Evolutionary conservation across 148 eudicot genomes (phyloP).

Genomic region (Vaccinium corymbosum): DNA sequence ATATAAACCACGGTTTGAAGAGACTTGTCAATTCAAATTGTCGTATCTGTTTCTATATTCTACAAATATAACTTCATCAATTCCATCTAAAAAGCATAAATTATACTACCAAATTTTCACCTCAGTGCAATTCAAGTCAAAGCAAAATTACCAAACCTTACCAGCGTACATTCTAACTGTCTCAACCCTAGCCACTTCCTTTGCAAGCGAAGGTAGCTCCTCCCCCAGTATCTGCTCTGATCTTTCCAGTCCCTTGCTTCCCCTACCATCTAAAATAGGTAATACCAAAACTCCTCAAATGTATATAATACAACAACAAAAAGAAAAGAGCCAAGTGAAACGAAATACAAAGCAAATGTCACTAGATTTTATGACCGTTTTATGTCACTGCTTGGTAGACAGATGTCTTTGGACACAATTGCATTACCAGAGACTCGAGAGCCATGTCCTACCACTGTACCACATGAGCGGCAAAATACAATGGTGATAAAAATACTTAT

Average conservation of each 20-base stretch:
- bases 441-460: background rate
- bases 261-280: constrained; percentile 34
- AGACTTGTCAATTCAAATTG: background rate
- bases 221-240: constrained; percentile 52
- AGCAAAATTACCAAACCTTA: constrained; percentile 25
- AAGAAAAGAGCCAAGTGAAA: background rate
- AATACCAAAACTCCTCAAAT: constrained; percentile 8
- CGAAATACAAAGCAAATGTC: background rate
- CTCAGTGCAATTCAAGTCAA: constrained; percentile 4
- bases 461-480: background rate
- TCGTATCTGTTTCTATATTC: background rate
- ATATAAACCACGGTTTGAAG: background rate
- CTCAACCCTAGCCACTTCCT: constrained; percentile 93
- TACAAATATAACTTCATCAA: background rate
- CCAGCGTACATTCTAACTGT: constrained; percentile 81
- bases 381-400: background rate
- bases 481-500: background rate
- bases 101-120: background rate
- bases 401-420: background rate
- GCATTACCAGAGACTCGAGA: background rate
- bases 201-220: constrained; percentile 81
- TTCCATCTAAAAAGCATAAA: background rate
- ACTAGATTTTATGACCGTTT: background rate
- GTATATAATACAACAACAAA: background rate
- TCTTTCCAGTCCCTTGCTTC: constrained; percentile 22